Percentiles rank a stretch among this genome's conserved stretches.
phyloP scores from a whole-genome alignment of 495 filamentous ascomycete species.

The Tuber indicum region DNA sequence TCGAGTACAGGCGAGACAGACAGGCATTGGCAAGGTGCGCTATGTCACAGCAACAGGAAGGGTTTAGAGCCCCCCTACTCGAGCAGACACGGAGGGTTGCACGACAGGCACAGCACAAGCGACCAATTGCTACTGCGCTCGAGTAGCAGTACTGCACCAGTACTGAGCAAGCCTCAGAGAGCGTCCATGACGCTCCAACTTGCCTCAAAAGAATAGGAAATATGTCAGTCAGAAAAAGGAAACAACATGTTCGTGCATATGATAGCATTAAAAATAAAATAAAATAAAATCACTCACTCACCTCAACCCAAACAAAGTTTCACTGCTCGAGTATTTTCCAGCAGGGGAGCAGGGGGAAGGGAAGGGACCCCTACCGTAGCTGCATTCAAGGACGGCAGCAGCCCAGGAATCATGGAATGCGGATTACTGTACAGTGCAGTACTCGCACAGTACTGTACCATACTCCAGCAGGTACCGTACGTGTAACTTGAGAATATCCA shows the following conservation, averaged over 20 bases:
- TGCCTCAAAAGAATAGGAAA: background rate
- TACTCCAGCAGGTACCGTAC: too few species aligned
- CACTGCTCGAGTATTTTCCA: background rate
- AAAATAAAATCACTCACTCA: background rate
- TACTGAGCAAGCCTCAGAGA: background rate
- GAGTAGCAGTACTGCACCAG: too few species aligned
- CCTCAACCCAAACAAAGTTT: background rate
- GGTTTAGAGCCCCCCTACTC: background rate
- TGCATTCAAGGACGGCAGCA: background rate
- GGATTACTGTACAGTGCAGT: too few species aligned
- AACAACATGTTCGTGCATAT: background rate
- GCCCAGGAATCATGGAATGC: background rate
- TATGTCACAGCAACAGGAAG: too few species aligned
- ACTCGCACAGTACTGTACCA: too few species aligned
- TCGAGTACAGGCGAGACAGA: background rate
- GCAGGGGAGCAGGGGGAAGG: background rate
- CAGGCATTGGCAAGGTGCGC: background rate
- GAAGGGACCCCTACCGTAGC: background rate
- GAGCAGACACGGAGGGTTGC: background rate
- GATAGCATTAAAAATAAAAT: background rate
- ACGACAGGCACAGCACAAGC: background rate
- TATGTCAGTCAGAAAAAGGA: conserved; percentile 1
- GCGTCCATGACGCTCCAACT: background rate
- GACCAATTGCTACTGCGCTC: background rate
- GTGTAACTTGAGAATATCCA: background rate